These are phyloP conservation scores for Umbellularia californica DNA, from an alignment of 164 flowering plant species.

Conservation along the genomic window DNA sequence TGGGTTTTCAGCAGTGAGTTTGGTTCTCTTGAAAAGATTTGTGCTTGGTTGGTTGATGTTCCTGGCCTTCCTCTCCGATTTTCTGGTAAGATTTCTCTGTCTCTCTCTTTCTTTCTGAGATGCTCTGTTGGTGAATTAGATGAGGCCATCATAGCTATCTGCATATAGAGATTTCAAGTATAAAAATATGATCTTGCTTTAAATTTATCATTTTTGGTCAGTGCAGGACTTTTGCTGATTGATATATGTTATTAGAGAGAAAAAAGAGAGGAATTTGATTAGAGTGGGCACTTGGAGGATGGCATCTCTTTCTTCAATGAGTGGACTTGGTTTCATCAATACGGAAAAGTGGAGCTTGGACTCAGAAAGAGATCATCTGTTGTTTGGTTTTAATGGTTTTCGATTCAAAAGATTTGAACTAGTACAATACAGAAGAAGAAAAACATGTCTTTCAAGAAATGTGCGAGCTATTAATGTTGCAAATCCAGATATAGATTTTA, in stretches of 20 bases:
- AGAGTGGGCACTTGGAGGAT: slow-evolving; percentile 1
- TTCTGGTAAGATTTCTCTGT: not conserved
- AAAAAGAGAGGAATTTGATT: not conserved
- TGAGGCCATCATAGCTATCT: not conserved
- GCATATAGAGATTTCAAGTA: not conserved
- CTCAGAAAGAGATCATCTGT: slow-evolving; percentile 5
- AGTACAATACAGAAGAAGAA: slow-evolving; percentile 6
- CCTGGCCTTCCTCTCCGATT: too few relatives aligned
- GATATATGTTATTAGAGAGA: not conserved
- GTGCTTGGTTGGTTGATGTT: too few relatives aligned
- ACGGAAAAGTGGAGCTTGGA: slow-evolving; percentile 10
- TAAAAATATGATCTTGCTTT: not conserved
- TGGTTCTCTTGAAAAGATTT: too few relatives aligned
- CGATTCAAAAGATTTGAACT: slow-evolving; percentile 5
- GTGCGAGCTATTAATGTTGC: slow-evolving; percentile 17
- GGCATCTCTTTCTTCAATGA: slow-evolving; percentile 22
- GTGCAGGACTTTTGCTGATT: slow-evolving; percentile 1
- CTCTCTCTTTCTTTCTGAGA: not conserved
- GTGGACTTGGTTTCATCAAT: slow-evolving; percentile 8
- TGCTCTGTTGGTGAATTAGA: not conserved
- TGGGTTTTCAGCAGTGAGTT: too few relatives aligned
- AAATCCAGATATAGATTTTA: slow-evolving; percentile 42
- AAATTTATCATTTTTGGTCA: not conserved
- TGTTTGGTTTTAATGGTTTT: slow-evolving; percentile 9
- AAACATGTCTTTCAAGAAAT: not conserved